Base-by-base conservation (phyloP, 768 basidiomycete species). In the Trametes meyenii region DNA sequence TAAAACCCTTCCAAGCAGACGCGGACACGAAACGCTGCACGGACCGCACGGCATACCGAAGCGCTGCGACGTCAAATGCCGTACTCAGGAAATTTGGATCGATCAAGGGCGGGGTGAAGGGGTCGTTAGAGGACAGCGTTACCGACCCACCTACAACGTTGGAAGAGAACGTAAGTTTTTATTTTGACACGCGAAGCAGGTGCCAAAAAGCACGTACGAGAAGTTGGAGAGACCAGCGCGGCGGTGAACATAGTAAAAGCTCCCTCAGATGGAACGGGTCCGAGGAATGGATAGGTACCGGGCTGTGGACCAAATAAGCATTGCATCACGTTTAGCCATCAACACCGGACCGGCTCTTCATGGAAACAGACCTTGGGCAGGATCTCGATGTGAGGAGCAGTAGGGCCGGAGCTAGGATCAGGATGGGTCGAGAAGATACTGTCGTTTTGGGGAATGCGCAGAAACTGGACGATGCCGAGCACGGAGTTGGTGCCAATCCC, bases 51-150 rank as follows among this genome's bases (percentile, higher is more conserved):
- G 60, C 64, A 35, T 69, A 53, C 42, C 67, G 62, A 46, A 76
- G 60, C 39, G 74, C 66, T 36, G 56, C 58, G 38, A 72, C 40
- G 60, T 78, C 77, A 56, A 65, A 69, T 3, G 50, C 14, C 26
- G 46, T 58, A 16, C 62, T 56, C 29, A 75, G 73, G 62, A 63
- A 62, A 35, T 50, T 57, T 3, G 70, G 69, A 60, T 74, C 63
- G 48, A 74, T 71, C 13, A 64, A n/a, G 1, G 73, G 73, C 12
- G 29, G 38, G 39, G 57, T 66, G 57, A 72, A 71, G 0, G 72
- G 68, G 55, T 71, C 61, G 14, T 52, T 55, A 0, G 70, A 71
- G 21, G 61, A 49, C 21, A 74, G 67, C 7, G 62, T 67, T 14
- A 74, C 55, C 42, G 67, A 64, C 10, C 73, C 73, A 49, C 66